These are phyloP conservation scores for Blastobotrys petasosporus DNA, from an alignment of 1,139 yeast genomes.

Conservation along the genomic window DNA sequence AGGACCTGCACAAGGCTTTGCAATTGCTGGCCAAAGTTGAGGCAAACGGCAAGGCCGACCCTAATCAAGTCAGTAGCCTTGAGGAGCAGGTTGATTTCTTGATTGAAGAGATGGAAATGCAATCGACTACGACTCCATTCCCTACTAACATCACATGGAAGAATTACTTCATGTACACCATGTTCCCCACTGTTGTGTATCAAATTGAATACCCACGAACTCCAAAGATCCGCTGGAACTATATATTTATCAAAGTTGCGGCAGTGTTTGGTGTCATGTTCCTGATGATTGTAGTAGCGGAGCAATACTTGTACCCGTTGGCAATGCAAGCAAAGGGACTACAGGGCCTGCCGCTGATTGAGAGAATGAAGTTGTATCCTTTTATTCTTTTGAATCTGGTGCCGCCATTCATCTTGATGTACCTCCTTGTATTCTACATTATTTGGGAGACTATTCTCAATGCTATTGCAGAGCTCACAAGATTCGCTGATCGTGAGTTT, in stretches of 20 bases:
- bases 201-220: slow-evolving; percentile 72
- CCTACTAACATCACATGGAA: slow-evolving; percentile 63
- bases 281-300: slow-evolving; percentile 78
- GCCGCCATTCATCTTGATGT: slow-evolving; percentile 71
- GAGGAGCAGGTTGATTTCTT: slow-evolving; percentile 22
- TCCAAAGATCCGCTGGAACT: slow-evolving; percentile 56
- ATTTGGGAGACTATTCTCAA: slow-evolving; percentile 94
- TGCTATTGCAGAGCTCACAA: slow-evolving; percentile 78
- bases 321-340: slow-evolving; percentile 54
- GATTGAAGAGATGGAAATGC: slow-evolving; percentile 27
- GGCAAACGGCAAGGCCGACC: slow-evolving; percentile 11
- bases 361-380: slow-evolving; percentile 50
- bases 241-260: slow-evolving; percentile 60
- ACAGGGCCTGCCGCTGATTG: slow-evolving; percentile 42
- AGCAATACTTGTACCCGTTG: slow-evolving; percentile 69
- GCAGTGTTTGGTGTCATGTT: slow-evolving; percentile 86
- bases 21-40: slow-evolving; percentile 8
- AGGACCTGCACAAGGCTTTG: slow-evolving; percentile 51
- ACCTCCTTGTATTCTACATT: slow-evolving; percentile 72
- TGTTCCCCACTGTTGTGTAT: slow-evolving; percentile 85
- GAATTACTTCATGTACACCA: slow-evolving; percentile 69
- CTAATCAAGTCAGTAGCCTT: slow-evolving; percentile 13
- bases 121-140: slow-evolving; percentile 40
- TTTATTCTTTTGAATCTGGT: slow-evolving; percentile 65
- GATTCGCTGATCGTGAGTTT: slow-evolving; percentile 84